Evolutionary conservation across 1,284 basidiomycete species (phyloP).

Genomic region (Leccinum huronense): DNA sequence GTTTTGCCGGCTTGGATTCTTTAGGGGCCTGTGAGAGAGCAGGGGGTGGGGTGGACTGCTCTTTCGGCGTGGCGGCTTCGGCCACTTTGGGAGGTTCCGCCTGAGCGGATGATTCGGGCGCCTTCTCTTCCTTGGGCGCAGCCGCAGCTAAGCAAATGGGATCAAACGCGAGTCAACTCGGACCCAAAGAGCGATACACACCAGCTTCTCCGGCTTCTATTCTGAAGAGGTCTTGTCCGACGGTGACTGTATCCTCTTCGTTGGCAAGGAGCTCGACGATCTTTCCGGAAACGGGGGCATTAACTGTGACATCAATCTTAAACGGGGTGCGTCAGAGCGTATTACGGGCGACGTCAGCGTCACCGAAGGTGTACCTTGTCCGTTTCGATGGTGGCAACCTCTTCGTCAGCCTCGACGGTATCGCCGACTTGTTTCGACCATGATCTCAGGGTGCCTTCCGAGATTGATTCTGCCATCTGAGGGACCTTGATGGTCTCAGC

Average conservation of each 20-base stretch:
- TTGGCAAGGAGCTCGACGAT: conserved; percentile 85
- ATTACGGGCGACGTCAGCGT: background rate
- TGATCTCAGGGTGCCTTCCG: conserved; percentile 94
- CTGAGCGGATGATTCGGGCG: conserved; percentile 41
- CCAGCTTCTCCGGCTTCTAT: conserved; percentile 83
- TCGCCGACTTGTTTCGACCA: conserved; percentile 97
- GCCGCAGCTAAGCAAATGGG: conserved; percentile 23
- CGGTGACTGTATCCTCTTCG: conserved; percentile 93
- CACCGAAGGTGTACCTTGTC: conserved; percentile 74
- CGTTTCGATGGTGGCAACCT: conserved; percentile 97
- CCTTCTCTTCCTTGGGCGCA: conserved; percentile 37
- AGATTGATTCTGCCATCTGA: conserved; percentile 99
- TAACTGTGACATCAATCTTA: conserved; percentile 96
- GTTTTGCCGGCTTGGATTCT: conserved; percentile 41
- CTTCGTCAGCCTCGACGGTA: conserved; percentile 88
- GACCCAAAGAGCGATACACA: conserved; percentile 34
- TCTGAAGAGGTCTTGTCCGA: conserved; percentile 93
- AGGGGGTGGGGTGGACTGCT: conserved; percentile 50
- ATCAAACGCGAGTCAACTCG: background rate
- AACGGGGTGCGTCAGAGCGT: conserved; percentile 11
- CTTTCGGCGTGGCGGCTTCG: conserved; percentile 47
- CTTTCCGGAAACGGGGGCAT: conserved; percentile 86
- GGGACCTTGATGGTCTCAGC: conserved; percentile 95
- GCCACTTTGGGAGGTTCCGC: conserved; percentile 28
- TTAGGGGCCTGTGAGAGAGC: conserved; percentile 37